Conservation (phyloP, 768 basidiomycete genomes). For the Boletus tylopilopsis region DNA sequence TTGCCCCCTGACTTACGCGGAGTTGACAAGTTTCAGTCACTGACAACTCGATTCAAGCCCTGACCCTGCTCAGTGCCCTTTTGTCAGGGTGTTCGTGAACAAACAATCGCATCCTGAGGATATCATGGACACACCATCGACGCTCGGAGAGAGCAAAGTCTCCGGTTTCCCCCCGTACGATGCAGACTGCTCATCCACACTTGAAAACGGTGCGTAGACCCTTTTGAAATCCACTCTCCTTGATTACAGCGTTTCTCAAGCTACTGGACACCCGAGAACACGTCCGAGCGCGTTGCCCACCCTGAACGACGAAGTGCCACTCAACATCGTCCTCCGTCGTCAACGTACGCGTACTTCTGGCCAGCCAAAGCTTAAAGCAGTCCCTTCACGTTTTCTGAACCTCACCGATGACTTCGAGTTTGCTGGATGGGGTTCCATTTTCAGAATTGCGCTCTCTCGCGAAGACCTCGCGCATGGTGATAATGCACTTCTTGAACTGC, state of each 20-base stretch:
- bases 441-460: conserved; percentile 40
- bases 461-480: conserved; percentile 40
- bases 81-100: too few species aligned
- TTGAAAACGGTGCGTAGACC: conserved; percentile 2
- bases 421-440: conserved; percentile 63
- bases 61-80: too few species aligned
- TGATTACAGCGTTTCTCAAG: conserved; percentile 1
- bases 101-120: not conserved
- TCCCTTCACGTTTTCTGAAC: conserved; percentile 60
- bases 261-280: not conserved
- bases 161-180: not conserved
- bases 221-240: not conserved
- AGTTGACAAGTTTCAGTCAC: too few species aligned
- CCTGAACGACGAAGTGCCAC: conserved; percentile 41
- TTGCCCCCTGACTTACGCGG: too few species aligned
- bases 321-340: conserved; percentile 56
- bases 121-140: conserved; percentile 10
- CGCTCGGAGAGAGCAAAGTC: not conserved
- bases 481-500: conserved; percentile 27
- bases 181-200: not conserved
- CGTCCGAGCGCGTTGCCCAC: conserved; percentile 29
- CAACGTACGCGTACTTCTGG: conserved; percentile 49
- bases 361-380: conserved; percentile 34
- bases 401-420: conserved; percentile 66
- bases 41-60: too few species aligned